Base-by-base conservation (phyloP, 2,329 filamentous ascomycete genomes). In the Claviceps sp. region DNA sequence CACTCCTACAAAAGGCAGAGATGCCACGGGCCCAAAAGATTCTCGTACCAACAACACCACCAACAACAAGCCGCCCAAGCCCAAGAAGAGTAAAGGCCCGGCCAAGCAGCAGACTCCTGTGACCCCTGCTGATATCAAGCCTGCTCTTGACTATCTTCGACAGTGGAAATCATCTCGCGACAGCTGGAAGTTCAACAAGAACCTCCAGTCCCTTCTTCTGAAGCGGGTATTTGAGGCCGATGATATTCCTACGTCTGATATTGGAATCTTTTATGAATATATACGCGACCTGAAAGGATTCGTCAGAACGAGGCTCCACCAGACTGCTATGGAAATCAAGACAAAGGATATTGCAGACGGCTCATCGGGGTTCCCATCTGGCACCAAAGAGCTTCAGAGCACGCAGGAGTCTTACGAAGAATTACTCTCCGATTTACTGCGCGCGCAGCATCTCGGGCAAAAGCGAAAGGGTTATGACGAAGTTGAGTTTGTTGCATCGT, bases 131-230 rank as follows among this genome's bases (percentile, higher is more conserved):
- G 74, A 79, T 55, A 68, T 82, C 51, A 75, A 79, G 46, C 77
- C 83, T 14, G 83, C 88, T 53, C 74, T 94, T 16, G 75, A 79
- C 50, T 96, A 96, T 64, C 77, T 96, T 45, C 75, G 75, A 46
- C 80, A 83, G 63, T 95, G 89, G 76, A 76, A 86, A 67, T 77
- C 76, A 51, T 77, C 82, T 54, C 82, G 82, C 53, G 72, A 76
- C 9, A 74, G 74, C 59, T 97, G 91, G 91, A 96, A 95, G 67
- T 97, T 96, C 73, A 95, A 94, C 72, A 96, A 96, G 71, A 90
- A 88, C 59, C 82, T 88, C 63, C 90, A 96, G 67, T 87, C 83
- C 50, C 80, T 87, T 59, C 74, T 96, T 13, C 79, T 96, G 63
- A 91, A 93, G 66, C 82, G 94, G 71, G 70, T 86, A 45, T 87